phyloP scores from a whole-genome alignment of 2,329 filamentous ascomycete genomes.

The Talaromyces sp. region DNA sequence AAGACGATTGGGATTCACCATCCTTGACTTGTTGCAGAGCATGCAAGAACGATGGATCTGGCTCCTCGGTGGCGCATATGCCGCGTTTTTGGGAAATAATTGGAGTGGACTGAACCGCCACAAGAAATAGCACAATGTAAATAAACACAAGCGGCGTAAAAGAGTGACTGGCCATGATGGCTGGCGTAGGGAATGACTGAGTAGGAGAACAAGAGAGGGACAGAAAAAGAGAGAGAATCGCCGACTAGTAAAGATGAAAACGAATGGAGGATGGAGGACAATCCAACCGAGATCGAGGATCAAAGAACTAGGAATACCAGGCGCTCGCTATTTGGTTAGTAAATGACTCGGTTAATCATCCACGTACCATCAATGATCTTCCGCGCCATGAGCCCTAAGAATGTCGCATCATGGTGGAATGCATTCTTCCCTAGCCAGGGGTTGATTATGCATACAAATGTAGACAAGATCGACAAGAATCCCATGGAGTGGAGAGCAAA shows the following conservation, averaged over 20 bases:
- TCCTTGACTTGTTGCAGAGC: conserved; percentile 29
- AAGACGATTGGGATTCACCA: conserved; percentile 16
- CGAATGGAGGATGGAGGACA: too few species aligned
- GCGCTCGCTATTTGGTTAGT: too few species aligned
- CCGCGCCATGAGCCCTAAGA: conserved; percentile 9
- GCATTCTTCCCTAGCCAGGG: conserved; percentile 22
- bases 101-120: conserved; percentile 23
- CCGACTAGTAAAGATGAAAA: too few species aligned
- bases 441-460: conserved; percentile 6
- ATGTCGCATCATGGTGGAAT: conserved; percentile 28
- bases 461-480: conserved; percentile 2
- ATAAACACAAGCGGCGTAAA: conserved; percentile 24
- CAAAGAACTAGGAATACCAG: background rate
- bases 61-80: conserved; percentile 36
- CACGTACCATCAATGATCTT: background rate
- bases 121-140: conserved; percentile 14
- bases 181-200: conserved; percentile 14
- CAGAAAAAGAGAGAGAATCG: too few species aligned
- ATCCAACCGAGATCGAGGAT: too few species aligned
- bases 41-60: conserved; percentile 28
- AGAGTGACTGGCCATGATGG: conserved; percentile 30
- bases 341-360: too few species aligned
- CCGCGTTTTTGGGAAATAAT: conserved; percentile 22
- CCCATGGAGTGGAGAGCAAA: background rate
- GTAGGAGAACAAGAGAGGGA: too few species aligned